These are phyloP conservation scores for Bryum argenteum DNA, from an alignment of 225 moss, liverwort and hornwort species.

Conservation along the genomic window DNA sequence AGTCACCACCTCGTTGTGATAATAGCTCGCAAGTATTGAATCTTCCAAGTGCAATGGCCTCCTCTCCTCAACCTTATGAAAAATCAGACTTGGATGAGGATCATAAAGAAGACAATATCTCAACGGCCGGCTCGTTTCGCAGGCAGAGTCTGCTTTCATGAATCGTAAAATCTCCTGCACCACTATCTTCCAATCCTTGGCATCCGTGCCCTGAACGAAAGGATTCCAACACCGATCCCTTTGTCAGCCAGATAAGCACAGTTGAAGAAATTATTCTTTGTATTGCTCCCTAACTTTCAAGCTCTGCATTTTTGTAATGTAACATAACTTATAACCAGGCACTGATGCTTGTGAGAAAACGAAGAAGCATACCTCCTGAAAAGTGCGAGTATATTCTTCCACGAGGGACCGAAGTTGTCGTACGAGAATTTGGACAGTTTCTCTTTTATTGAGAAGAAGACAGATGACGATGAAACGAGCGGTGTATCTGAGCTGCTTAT, in stretches of 20 bases:
- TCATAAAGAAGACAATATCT: slow-evolving; percentile 91
- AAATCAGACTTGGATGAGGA: slow-evolving; percentile 67
- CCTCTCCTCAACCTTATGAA: slow-evolving; percentile 52
- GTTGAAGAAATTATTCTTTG: background rate
- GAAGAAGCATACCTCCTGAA: slow-evolving; percentile 72
- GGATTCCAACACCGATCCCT: slow-evolving; percentile 22
- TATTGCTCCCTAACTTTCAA: slow-evolving; percentile 20
- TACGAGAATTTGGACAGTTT: slow-evolving; percentile 78
- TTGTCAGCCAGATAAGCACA: slow-evolving; percentile 25
- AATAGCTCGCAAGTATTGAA: slow-evolving; percentile 94
- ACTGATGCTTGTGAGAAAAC: slow-evolving; percentile 19
- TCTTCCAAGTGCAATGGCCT: slow-evolving; percentile 82
- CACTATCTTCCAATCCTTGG: slow-evolving; percentile 93
- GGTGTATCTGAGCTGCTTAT: slow-evolving; percentile 92
- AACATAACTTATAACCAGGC: slow-evolving; percentile 18
- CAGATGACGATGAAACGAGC: slow-evolving; percentile 98
- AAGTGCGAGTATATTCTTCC: slow-evolving; percentile 74
- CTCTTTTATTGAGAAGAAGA: slow-evolving; percentile 80
- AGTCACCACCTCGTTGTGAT: slow-evolving; percentile 79
- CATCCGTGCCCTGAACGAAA: slow-evolving; percentile 76
- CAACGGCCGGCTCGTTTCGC: slow-evolving; percentile 83
- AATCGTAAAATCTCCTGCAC: slow-evolving; percentile 88
- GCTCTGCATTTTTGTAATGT: slow-evolving; percentile 9
- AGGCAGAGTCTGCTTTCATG: slow-evolving; percentile 87
- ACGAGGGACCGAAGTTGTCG: slow-evolving; percentile 82